A percentile compares a stretch with the other conserved stretches of the same genome.
Evolutionary conservation across 192 early-diverging fungal genomes (phyloP).

Genomic region (Mortierella claussenii): DNA sequence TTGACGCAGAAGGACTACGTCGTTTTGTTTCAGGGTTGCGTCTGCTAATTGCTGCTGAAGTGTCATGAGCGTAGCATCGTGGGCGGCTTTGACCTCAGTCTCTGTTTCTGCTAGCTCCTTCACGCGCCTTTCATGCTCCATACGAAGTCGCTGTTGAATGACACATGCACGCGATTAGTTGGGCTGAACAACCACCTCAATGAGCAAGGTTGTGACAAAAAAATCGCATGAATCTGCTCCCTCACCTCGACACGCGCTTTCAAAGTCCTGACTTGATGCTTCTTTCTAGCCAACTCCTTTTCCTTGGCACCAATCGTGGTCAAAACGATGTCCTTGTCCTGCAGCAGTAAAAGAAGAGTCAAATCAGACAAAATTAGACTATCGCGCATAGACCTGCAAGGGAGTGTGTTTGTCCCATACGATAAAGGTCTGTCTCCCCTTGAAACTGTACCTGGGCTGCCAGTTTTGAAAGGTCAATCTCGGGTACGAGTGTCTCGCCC

Average conservation of each 20-base stretch:
- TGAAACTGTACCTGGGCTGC: slow-evolving; percentile 20
- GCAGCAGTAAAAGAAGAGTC: background rate
- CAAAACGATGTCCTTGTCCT: slow-evolving; percentile 30
- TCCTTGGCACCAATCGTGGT: slow-evolving; percentile 20
- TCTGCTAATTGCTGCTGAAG: slow-evolving; percentile 13
- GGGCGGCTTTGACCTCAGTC: background rate
- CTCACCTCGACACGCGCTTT: slow-evolving; percentile 29
- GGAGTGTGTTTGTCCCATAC: too few relatives aligned
- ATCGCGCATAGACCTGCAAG: too few relatives aligned
- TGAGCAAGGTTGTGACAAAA: background rate
- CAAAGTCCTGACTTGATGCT: slow-evolving; percentile 28
- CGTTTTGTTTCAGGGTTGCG: slow-evolving; percentile 8
- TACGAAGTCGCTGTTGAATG: slow-evolving; percentile 14
- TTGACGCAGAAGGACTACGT: slow-evolving; percentile 1
- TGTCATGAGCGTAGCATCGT: slow-evolving; percentile 9
- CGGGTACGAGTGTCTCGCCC: slow-evolving; percentile 41
- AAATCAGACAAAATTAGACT: slow-evolving; percentile 3
- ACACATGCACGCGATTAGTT: too few relatives aligned
- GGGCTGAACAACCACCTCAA: background rate
- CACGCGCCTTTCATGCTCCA: slow-evolving; percentile 15
- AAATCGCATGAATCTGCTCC: background rate
- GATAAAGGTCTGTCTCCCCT: background rate
- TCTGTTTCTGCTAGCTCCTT: slow-evolving; percentile 9
- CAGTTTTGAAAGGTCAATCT: slow-evolving; percentile 27
- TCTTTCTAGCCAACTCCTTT: slow-evolving; percentile 26